Percentiles rank a stretch among this genome's conserved stretches.
These are phyloP conservation scores for Cyberlindnera samutprakarnensis DNA, from an alignment of 805 yeast species.

Conservation along the genomic window DNA sequence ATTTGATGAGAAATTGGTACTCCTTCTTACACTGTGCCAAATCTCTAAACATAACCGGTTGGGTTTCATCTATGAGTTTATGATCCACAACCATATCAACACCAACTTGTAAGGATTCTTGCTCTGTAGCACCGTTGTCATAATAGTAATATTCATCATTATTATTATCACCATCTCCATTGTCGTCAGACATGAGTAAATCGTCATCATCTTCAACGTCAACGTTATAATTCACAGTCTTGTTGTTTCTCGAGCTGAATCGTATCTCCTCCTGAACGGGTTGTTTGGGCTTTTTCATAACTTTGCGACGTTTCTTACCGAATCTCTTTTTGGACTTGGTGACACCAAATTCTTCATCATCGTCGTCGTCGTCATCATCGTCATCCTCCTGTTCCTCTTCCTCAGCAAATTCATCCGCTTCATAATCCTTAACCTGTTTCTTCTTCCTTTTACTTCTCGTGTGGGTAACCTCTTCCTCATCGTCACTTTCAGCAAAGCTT, in stretches of 20 bases:
- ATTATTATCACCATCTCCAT: constrained; percentile 27
- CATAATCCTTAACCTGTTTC: constrained; percentile 10
- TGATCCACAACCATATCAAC: constrained; percentile 51
- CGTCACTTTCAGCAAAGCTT: constrained; percentile 15
- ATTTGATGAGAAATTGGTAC: constrained; percentile 63
- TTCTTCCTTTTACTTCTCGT: constrained; percentile 24
- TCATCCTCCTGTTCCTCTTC: constrained; percentile 25
- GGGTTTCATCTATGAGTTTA: constrained; percentile 33
- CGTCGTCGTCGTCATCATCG: constrained; percentile 27
- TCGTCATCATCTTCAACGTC: constrained; percentile 50
- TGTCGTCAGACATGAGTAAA: constrained; percentile 27
- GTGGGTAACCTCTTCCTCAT: constrained; percentile 10
- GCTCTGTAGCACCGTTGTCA: constrained; percentile 18
- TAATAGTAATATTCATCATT: constrained; percentile 23
- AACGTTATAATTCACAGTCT: constrained; percentile 66
- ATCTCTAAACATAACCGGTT: constrained; percentile 25
- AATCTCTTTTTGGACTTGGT: constrained; percentile 20
- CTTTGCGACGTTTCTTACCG: constrained; percentile 16
- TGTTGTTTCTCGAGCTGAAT: constrained; percentile 63
- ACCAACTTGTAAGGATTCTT: constrained; percentile 22
- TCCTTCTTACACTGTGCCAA: constrained; percentile 50
- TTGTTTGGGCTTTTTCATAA: constrained; percentile 9
- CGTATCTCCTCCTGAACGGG: constrained; percentile 47
- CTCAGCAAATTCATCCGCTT: constrained; percentile 12
- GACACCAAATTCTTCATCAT: constrained; percentile 32